Percentiles rank a stretch among this genome's conserved stretches.
Conservation (phyloP, 805 yeast genomes). For the Sungouiella blattae region DNA sequence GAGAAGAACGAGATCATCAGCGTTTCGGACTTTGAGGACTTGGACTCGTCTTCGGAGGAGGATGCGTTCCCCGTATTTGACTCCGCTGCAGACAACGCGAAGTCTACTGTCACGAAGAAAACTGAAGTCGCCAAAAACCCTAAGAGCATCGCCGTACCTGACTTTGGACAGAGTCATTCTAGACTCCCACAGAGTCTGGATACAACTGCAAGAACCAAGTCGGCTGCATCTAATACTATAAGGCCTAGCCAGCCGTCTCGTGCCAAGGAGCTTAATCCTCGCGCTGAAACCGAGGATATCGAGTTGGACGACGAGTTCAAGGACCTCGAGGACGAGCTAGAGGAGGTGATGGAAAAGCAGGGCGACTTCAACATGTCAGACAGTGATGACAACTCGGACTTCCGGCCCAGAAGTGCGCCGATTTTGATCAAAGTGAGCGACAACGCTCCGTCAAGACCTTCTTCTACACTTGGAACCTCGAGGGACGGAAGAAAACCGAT, state of each 20-base stretch:
- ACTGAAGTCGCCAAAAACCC: conserved; percentile 1
- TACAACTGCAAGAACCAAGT: conserved; percentile 1
- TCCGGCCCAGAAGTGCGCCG: conserved; percentile 20
- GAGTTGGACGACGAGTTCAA: conserved; percentile 39
- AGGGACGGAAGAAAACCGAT: conserved; percentile 25
- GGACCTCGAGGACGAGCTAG: conserved; percentile 40
- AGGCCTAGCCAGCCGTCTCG: neutral
- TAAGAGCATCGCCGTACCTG: no score
- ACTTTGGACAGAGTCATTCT: no score
- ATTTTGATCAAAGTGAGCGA: conserved; percentile 25
- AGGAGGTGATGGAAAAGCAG: conserved; percentile 33
- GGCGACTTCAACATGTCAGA: conserved; percentile 8
- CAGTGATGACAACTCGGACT: conserved; percentile 26
- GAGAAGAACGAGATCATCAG: conserved; percentile 21
- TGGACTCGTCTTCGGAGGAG: conserved; percentile 16
- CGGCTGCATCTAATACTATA: neutral
- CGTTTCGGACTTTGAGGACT: conserved; percentile 38
- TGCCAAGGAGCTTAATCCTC: neutral
- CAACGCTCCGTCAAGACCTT: conserved; percentile 9
- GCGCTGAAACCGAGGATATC: conserved; percentile 6
- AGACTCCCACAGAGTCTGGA: no score
- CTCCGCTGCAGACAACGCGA: conserved; percentile 5
- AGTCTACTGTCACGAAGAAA: neutral
- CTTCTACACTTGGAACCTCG: conserved; percentile 3
- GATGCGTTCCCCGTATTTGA: conserved; percentile 14